Evolutionary conservation across 139 green algal species (phyloP).

Genomic region (Chlamydomonas schloesseri): DNA sequence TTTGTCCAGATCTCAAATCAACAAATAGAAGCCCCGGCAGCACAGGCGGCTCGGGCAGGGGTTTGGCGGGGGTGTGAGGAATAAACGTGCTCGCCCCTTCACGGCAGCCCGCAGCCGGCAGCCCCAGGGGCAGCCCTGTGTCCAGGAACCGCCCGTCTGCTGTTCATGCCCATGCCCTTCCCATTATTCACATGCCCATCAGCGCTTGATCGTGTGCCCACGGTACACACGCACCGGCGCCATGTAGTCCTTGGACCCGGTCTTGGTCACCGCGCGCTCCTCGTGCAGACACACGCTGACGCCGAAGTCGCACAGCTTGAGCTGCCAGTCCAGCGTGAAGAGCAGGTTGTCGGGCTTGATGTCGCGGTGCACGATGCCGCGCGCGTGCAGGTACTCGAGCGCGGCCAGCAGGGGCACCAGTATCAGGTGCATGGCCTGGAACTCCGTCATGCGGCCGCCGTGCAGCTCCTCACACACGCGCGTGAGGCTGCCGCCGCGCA

Average conservation of each 20-base stretch:
- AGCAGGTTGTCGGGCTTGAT: slow-evolving; percentile 46
- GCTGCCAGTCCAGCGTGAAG: slow-evolving; percentile 36
- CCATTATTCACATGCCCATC: too few species aligned
- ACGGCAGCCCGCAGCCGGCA: too few species aligned
- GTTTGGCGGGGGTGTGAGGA: too few species aligned
- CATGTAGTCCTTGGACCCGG: slow-evolving; percentile 66
- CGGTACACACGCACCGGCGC: slow-evolving; percentile 24
- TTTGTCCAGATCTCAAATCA: too few species aligned
- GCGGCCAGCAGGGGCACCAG: slow-evolving; percentile 56
- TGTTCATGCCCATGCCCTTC: too few species aligned
- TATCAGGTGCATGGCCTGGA: slow-evolving; percentile 55
- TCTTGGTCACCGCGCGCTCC: slow-evolving; percentile 62
- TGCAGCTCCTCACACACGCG: slow-evolving; percentile 32
- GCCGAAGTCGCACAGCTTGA: slow-evolving; percentile 68
- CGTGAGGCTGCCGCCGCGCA: slow-evolving; percentile 45
- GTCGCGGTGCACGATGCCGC: slow-evolving; percentile 25
- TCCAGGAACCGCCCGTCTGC: too few species aligned
- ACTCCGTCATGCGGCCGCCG: slow-evolving; percentile 54
- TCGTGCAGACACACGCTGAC: slow-evolving; percentile 59
- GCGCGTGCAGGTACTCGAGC: slow-evolving; percentile 39
- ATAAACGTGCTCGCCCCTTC: too few species aligned
- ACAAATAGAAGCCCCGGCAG: too few species aligned
- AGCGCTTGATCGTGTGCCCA: too few species aligned
- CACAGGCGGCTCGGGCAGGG: too few species aligned
- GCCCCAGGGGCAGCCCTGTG: too few species aligned